Base-by-base conservation (phyloP, 225 moss, liverwort and hornwort genomes). In the Marchantia paleacea region DNA sequence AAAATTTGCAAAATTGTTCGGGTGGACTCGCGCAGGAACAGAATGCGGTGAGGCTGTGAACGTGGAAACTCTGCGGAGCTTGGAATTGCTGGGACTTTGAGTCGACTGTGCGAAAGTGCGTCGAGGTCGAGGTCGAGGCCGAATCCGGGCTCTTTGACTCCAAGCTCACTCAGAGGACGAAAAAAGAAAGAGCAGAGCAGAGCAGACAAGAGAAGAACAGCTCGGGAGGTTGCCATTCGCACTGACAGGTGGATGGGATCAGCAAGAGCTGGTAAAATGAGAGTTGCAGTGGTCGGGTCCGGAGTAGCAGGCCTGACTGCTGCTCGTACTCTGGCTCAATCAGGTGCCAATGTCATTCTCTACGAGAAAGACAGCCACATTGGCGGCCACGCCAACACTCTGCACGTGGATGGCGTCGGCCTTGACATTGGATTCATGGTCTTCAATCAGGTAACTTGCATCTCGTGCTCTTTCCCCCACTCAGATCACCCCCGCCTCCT, bases 351-450 rank as follows among this genome's bases (percentile, higher is more conserved):
- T 11, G 90, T 95, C 49, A 89, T 91, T 29, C 75, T 93, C 30
- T 96, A 93, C 24, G 95, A 96, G 81, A 92, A 81, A 53, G 92
- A 93, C 61, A 76, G 78, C 54, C 84, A 80, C 80, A 76, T 96
- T 58, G 95, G 95, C 19, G 95, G 89, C 22, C 97, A 99, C 83
- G 83, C 95, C 62, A 80, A 89, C 77, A 95, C 97, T 9, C 1
- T 92, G 50, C 83, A 90, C 67, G 83, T 89, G 60, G 91, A 83
- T 63, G 91, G 93, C 73, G 75, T 91, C 0, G 89, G 85, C 0
- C 85, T 99, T 10, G 97, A 99, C 68, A 79, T 89, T 8, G 97
- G 95, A 26, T 99, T 99, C 83, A 97, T 99, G 93, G 91, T 99
- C 54, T 55, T 79, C 79, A 79, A 79, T 79, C 79, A 79, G 79